Conservation (phyloP, 2,329 filamentous ascomycete genomes). For the Helotiales sp. region DNA sequence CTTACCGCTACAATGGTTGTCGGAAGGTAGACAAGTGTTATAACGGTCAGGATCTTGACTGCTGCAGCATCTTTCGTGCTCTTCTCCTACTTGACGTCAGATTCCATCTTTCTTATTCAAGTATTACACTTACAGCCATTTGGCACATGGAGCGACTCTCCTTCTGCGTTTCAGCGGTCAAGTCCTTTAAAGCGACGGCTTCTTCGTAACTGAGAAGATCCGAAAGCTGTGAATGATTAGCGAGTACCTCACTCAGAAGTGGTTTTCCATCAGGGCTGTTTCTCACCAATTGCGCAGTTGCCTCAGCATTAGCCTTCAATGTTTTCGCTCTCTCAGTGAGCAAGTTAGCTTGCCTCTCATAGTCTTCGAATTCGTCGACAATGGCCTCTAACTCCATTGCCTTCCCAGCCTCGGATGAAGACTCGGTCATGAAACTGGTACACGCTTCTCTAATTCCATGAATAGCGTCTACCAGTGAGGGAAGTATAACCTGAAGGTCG, state of each 20-base stretch:
- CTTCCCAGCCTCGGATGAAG: neutral
- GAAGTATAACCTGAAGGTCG: conserved; percentile 32
- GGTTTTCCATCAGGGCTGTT: too few relatives aligned
- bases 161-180: conserved; percentile 23
- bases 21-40: conserved; percentile 35
- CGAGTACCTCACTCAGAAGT: neutral
- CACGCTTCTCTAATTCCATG: conserved; percentile 6
- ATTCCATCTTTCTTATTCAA: neutral
- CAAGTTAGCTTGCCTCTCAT: conserved; percentile 25
- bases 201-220: conserved; percentile 33
- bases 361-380: conserved; percentile 27
- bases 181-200: conserved; percentile 26
- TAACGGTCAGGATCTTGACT: conserved; percentile 36
- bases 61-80: conserved; percentile 35
- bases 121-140: conserved; percentile 25
- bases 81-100: conserved; percentile 23
- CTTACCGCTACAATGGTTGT: conserved; percentile 35
- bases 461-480: conserved; percentile 22
- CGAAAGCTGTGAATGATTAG: conserved; percentile 21
- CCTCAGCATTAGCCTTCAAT: conserved; percentile 23
- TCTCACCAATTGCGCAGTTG: conserved; percentile 32
- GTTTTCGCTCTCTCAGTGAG: conserved; percentile 18
- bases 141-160: conserved; percentile 29
- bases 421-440: neutral
- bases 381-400: conserved; percentile 8